Base-by-base conservation (phyloP, 2,329 filamentous ascomycete genomes). In the Ascochyta koolunga region DNA sequence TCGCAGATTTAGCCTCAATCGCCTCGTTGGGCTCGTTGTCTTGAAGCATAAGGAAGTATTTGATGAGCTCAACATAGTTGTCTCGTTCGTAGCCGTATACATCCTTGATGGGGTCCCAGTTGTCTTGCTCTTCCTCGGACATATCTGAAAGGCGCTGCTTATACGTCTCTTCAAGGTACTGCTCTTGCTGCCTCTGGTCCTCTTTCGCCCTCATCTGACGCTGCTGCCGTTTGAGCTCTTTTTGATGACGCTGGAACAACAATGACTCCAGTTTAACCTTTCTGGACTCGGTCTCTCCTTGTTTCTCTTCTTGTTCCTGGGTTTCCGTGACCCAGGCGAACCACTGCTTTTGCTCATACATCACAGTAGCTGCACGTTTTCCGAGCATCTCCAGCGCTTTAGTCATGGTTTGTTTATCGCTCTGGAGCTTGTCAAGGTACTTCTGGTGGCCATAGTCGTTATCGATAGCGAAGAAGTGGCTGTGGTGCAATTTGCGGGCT, bases 21-120 rank as follows among this genome's bases (percentile, higher is more conserved):
- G 19, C 19, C 7, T 36, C 51, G 21, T 32, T 39, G 15, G 37
- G 10, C n/a, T 54, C 49, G 10, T 61, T 47, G 2, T 66, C 65
- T 29, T 68, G 67, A 40, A 78, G 67, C 78, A 79, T 80, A 33
- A 81, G 60, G 54, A 81, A 78, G 48, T 77, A 76, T 43, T 73
- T 76, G 55, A 80, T 78, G 15, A 80, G 68, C 54, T 78, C 75
- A 27, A 80, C 66, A 49, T 78, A 82, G 54, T 68, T 76, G 19
- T 68, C 75, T 11, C 76, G 71, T 43, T 80, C 77, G 33, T 80
- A 76, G 54, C 79, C 76, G 35, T 78, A 57, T 2, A 79, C 70
- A 59, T 81, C 78, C 31, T 80, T 77, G 43, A 81, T 79, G 6
- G 78, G 79, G 67, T 82, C 79, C 79, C 79, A 82, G 32, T 74